Base-by-base conservation (phyloP, 306 rosid species). In the Calophaca sinica region DNA sequence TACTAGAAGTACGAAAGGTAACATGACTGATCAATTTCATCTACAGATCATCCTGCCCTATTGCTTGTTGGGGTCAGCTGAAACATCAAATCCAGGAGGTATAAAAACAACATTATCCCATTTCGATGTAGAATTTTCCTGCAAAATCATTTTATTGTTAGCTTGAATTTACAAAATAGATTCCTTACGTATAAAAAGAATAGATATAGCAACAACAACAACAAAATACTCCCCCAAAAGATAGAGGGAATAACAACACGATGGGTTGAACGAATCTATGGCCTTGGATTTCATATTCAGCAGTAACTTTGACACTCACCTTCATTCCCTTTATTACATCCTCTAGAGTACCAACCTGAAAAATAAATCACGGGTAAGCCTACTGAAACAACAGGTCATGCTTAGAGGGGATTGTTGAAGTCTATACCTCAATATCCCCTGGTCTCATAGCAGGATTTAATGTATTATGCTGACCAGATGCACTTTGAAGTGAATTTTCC, bases 301-400 rank as follows among this genome's bases (percentile, higher is more conserved):
- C n/a, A 32, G 31, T 64, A 50, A 61, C 33, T 15, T 53, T 68
- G 70, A 33, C 76, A 13, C 86, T 78, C 76, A 91, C 98, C 93
- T 91, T 91, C 98, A 94, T 91, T 73, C 89, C 93, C 79, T 89
- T 94, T 44, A 94, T 90, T 59, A 94, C 85, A 33, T 94, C 97
- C 80, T 94, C 98, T 13, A 94, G 92, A 83, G 88, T 82, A 67
- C 87, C 84, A 72, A 94, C 98, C 98, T 91, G 85, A 68, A 78
- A 80, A 46, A 70, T 29, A 72, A 79, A 70, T 68, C 32, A 41
- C 9, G 59, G 51, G 65, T 70, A 9, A 75, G 81, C 61, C 15
- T 42, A 62, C 31, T 59, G 69, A 68, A 65, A 65, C 51, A 75
- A 54, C 9, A 38, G 63, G 50, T 44, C 53, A 9, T 39, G 28